These are phyloP conservation scores for Lindgomyces ingoldianus DNA, from an alignment of 495 filamentous ascomycete species.

Conservation along the genomic window DNA sequence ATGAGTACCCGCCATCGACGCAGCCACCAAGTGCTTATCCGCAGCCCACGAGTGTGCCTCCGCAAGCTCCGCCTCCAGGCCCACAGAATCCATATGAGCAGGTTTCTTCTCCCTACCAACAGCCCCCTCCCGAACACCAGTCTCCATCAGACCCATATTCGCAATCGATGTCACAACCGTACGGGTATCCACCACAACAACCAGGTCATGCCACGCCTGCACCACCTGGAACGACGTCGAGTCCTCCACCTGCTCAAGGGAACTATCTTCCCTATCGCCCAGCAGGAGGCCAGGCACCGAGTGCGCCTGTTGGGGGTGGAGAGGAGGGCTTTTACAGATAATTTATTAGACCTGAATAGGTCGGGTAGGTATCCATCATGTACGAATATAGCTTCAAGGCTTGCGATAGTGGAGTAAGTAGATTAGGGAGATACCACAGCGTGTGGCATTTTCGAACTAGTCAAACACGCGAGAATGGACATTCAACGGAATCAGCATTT, in stretches of 20 bases:
- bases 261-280: slow-evolving; percentile 34
- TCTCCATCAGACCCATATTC: slow-evolving; percentile 25
- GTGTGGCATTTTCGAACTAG: background rate
- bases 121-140: slow-evolving; percentile 13
- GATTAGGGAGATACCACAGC: background rate
- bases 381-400: background rate
- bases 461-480: background rate
- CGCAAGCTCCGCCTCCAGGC: slow-evolving; percentile 11
- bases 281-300: slow-evolving; percentile 16
- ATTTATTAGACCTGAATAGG: background rate
- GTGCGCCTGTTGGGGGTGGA: slow-evolving; percentile 18
- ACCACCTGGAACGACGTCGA: slow-evolving; percentile 16
- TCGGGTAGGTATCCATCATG: background rate
- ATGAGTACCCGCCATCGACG: slow-evolving; percentile 20
- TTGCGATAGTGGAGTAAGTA: background rate
- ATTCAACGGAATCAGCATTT: background rate
- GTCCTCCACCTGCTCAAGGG: slow-evolving; percentile 16
- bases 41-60: slow-evolving; percentile 1
- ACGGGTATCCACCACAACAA: slow-evolving; percentile 28
- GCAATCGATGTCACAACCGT: slow-evolving; percentile 22
- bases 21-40: slow-evolving; percentile 19
- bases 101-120: slow-evolving; percentile 17
- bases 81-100: slow-evolving; percentile 28
- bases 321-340: slow-evolving; percentile 37
- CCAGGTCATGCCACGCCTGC: slow-evolving; percentile 29